Percentiles rank a stretch among this genome's conserved stretches.
Conservation (phyloP, 2,329 filamentous ascomycete genomes). For the Colletotrichum sp. region DNA sequence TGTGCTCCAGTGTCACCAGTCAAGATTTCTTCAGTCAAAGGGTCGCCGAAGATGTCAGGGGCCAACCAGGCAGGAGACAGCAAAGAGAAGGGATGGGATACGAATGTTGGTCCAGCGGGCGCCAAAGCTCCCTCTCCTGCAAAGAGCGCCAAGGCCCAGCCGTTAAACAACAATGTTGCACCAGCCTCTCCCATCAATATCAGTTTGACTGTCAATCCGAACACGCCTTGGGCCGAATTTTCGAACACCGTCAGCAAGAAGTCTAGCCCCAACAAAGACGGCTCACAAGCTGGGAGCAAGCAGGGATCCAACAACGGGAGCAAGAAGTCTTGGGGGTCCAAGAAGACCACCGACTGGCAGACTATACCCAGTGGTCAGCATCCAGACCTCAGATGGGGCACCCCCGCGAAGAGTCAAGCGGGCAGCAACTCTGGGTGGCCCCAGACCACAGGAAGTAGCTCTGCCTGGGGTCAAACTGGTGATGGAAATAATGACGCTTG, state of each 20-base stretch:
- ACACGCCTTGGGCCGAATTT: conserved; percentile 17
- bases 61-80: neutral
- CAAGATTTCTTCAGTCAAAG: neutral
- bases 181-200: conserved; percentile 16
- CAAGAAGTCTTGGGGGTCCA: conserved; percentile 19
- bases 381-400: conserved; percentile 9
- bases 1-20: neutral
- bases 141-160: neutral
- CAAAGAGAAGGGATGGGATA: conserved; percentile 25
- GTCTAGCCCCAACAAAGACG: neutral
- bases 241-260: conserved; percentile 3
- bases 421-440: neutral
- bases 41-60: conserved; percentile 10
- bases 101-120: conserved; percentile 5
- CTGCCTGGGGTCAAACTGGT: neutral
- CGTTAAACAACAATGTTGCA: neutral
- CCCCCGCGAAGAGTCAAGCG: neutral
- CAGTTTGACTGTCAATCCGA: conserved; percentile 16
- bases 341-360: conserved; percentile 2
- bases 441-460: neutral
- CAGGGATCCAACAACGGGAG: conserved; percentile 14
- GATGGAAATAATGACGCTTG: conserved; percentile 4
- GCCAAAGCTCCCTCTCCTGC: neutral
- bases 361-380: conserved; percentile 7
- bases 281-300: neutral